A percentile compares a stretch with the other conserved stretches of the same genome.
These are phyloP conservation scores for Pythium monospermum DNA, from an alignment of 352 stramenopile genomes.

Conservation along the genomic window DNA sequence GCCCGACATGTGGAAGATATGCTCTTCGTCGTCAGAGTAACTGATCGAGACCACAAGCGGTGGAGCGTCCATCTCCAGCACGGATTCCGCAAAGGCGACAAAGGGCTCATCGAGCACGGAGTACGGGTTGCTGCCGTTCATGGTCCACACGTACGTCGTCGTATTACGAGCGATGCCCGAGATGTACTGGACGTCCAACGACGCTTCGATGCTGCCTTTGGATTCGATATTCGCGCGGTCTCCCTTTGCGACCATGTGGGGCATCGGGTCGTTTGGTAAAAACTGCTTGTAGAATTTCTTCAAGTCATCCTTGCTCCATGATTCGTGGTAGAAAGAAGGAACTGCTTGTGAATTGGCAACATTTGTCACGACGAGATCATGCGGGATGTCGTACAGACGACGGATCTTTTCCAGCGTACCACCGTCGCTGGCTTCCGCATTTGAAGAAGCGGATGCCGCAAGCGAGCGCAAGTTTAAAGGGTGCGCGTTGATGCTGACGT, in stretches of 20 bases:
- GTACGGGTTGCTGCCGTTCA: slow-evolving; percentile 83
- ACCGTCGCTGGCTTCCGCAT: not conserved
- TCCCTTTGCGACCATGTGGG: slow-evolving; percentile 52
- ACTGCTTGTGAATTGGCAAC: slow-evolving; percentile 50
- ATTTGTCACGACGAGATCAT: slow-evolving; percentile 66
- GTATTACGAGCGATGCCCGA: slow-evolving; percentile 75
- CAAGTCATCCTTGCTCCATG: slow-evolving; percentile 52
- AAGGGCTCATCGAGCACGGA: slow-evolving; percentile 83
- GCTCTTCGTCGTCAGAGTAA: slow-evolving; percentile 89
- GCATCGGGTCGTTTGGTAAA: slow-evolving; percentile 37
- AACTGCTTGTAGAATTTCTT: slow-evolving; percentile 49
- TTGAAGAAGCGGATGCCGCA: slow-evolving; percentile 17
- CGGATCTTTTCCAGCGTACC: slow-evolving; percentile 41
- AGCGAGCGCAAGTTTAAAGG: slow-evolving; percentile 50
- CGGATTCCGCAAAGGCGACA: slow-evolving; percentile 65
- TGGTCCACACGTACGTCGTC: slow-evolving; percentile 76
- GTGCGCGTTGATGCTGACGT: slow-evolving; percentile 66
- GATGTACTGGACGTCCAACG: slow-evolving; percentile 89
- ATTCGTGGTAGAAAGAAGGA: slow-evolving; percentile 77
- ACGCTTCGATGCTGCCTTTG: slow-evolving; percentile 62
- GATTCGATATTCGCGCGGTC: slow-evolving; percentile 36
- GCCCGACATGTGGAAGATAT: slow-evolving; percentile 71
- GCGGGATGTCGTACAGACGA: slow-evolving; percentile 56
- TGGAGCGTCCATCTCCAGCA: slow-evolving; percentile 63
- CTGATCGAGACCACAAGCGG: slow-evolving; percentile 86